These are phyloP conservation scores for Suhomyces choctaworum DNA, from an alignment of 1,139 yeast species.

Conservation along the genomic window DNA sequence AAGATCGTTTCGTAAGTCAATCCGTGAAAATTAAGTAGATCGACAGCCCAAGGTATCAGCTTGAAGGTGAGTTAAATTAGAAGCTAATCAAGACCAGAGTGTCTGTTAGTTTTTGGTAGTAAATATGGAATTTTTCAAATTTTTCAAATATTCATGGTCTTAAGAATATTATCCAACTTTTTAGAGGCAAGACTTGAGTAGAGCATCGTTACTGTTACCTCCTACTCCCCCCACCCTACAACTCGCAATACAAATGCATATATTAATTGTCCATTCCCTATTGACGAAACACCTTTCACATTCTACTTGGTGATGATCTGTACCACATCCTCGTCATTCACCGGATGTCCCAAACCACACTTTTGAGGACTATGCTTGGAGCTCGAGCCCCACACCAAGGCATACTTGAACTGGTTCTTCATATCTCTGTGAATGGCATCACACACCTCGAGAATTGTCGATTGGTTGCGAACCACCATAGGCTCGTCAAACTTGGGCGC, in stretches of 20 bases:
- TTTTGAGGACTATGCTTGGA: slow-evolving; percentile 96
- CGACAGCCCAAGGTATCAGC: too few relatives aligned
- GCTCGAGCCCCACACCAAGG: slow-evolving; percentile 94
- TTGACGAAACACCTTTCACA: neutral
- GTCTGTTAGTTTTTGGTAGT: too few relatives aligned
- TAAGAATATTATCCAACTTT: too few relatives aligned
- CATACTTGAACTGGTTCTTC: slow-evolving; percentile 88
- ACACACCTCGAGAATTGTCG: slow-evolving; percentile 84
- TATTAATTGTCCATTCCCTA: neutral
- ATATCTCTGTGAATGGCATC: slow-evolving; percentile 91
- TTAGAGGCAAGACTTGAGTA: too few relatives aligned
- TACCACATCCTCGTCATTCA: slow-evolving; percentile 93
- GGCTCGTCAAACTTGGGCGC: slow-evolving; percentile 85
- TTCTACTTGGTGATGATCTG: slow-evolving; percentile 76
- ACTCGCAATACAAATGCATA: neutral
- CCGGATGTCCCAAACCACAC: slow-evolving; percentile 82
- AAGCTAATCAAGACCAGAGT: too few relatives aligned
- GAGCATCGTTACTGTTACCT: too few relatives aligned
- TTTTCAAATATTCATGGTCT: too few relatives aligned
- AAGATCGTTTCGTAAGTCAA: too few relatives aligned
- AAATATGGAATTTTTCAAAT: too few relatives aligned
- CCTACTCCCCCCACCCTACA: too few relatives aligned
- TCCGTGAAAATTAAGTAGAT: too few relatives aligned
- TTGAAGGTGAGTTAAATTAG: too few relatives aligned
- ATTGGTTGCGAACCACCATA: slow-evolving; percentile 79